Conservation (phyloP, 345 rosid species). For the Trapa bicornis region DNA sequence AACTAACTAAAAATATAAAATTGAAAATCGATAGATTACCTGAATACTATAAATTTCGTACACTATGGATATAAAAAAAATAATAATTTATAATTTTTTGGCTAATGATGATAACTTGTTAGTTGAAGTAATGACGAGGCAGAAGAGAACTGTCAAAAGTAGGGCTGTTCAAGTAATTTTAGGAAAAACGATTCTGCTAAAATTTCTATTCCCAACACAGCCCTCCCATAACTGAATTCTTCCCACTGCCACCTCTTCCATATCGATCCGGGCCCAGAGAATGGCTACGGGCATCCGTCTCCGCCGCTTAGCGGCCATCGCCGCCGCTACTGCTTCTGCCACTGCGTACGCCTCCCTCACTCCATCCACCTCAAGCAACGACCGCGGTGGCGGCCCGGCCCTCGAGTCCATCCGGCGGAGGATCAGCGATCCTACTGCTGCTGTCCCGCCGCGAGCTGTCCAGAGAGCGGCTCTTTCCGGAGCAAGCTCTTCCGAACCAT, state of each 20-base stretch:
- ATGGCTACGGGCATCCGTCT: constrained; percentile 48
- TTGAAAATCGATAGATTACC: no score
- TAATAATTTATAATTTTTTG: no score
- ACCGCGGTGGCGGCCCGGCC: constrained; percentile 29
- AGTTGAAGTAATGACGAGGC: not conserved
- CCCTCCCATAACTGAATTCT: constrained; percentile 6
- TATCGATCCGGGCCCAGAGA: constrained; percentile 2
- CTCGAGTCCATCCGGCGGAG: constrained; percentile 32
- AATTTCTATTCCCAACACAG: constrained; percentile 21
- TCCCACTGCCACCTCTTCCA: constrained; percentile 5
- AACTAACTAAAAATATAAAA: no score
- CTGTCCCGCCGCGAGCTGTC: constrained; percentile 55
- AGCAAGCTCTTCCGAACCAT: constrained; percentile 43
- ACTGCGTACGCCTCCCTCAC: constrained; percentile 21
- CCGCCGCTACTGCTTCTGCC: constrained; percentile 24
- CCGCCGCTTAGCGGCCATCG: constrained; percentile 45
- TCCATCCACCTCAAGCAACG: constrained; percentile 35
- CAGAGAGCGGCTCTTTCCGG: constrained; percentile 56
- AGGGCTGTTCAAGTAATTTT: constrained; percentile 1
- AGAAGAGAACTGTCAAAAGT: not conserved
- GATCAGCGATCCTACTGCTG: constrained; percentile 38
- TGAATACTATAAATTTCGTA: no score
- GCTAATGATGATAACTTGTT: no score
- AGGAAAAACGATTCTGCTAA: not conserved
- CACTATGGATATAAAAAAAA: no score